Evolutionary conservation across 352 stramenopile species (phyloP).

Genomic region (Phytophthora europaea): DNA sequence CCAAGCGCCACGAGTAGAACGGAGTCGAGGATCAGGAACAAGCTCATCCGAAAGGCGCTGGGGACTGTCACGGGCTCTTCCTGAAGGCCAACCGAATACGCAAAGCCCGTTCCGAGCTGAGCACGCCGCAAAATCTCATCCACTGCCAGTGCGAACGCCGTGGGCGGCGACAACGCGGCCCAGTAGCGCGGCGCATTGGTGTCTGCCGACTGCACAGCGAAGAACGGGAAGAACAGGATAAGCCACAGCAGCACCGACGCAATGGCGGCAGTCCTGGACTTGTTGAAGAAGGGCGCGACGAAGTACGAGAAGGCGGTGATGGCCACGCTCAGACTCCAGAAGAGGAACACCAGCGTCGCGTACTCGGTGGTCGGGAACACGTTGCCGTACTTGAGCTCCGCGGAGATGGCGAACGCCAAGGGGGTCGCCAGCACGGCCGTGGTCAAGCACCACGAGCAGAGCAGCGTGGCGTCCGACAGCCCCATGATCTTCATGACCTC

Average conservation of each 20-base stretch:
- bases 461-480: constrained; percentile 65
- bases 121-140: constrained; percentile 69
- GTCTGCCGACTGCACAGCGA: constrained; percentile 58
- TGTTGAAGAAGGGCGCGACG: constrained; percentile 77
- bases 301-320: constrained; percentile 78
- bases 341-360: constrained; percentile 72
- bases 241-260: constrained; percentile 78
- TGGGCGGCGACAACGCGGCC: constrained; percentile 66
- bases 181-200: constrained; percentile 57
- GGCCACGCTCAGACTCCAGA: constrained; percentile 65
- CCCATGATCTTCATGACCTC: constrained; percentile 92
- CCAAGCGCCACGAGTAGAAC: constrained; percentile 85
- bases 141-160: constrained; percentile 73
- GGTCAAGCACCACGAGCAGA: constrained; percentile 73
- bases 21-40: constrained; percentile 81
- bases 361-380: constrained; percentile 73
- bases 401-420: constrained; percentile 55
- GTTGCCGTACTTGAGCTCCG: constrained; percentile 70
- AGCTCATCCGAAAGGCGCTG: constrained; percentile 59
- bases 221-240: constrained; percentile 81
- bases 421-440: constrained; percentile 59
- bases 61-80: constrained; percentile 56
- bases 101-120: constrained; percentile 68
- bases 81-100: constrained; percentile 58
- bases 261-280: constrained; percentile 69